A percentile compares a stretch with the other conserved stretches of the same genome.
Evolutionary conservation across 2,329 filamentous ascomycete genomes (phyloP).

Genomic region (Pseudogymnoascus sp.): DNA sequence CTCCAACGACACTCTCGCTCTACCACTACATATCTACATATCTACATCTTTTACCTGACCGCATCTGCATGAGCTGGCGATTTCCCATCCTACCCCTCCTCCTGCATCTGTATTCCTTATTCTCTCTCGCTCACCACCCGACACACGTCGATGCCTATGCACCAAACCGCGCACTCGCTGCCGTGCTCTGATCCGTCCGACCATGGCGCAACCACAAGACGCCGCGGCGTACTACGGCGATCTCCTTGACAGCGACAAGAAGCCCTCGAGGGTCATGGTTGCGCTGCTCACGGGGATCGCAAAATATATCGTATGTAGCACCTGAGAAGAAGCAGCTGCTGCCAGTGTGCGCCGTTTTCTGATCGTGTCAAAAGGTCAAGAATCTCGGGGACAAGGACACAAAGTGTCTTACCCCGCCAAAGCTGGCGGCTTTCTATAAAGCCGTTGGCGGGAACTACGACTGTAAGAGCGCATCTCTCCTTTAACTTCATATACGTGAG

Average conservation of each 20-base stretch:
- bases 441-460: slow-evolving; percentile 69
- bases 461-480: slow-evolving; percentile 30
- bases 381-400: slow-evolving; percentile 50
- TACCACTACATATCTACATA: not conserved
- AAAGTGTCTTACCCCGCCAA: slow-evolving; percentile 50
- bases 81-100: not conserved
- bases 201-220: slow-evolving; percentile 13
- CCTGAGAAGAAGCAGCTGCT: not conserved
- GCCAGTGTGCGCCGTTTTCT: not conserved
- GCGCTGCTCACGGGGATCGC: slow-evolving; percentile 61
- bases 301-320: slow-evolving; percentile 55
- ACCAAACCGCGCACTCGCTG: not conserved
- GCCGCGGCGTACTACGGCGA: slow-evolving; percentile 46
- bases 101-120: not conserved
- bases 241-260: slow-evolving; percentile 60
- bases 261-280: slow-evolving; percentile 56
- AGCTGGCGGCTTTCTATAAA: slow-evolving; percentile 70
- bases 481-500: not conserved
- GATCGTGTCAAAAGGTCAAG: slow-evolving; percentile 36
- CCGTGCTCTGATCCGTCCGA: not conserved
- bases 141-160: not conserved
- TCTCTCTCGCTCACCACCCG: not conserved
- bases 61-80: not conserved
- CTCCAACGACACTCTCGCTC: not conserved
- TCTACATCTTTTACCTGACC: not conserved